Evolutionary conservation across 2,329 filamentous ascomycete species (phyloP).

Genomic region (Cladosporium cucumerinum): DNA sequence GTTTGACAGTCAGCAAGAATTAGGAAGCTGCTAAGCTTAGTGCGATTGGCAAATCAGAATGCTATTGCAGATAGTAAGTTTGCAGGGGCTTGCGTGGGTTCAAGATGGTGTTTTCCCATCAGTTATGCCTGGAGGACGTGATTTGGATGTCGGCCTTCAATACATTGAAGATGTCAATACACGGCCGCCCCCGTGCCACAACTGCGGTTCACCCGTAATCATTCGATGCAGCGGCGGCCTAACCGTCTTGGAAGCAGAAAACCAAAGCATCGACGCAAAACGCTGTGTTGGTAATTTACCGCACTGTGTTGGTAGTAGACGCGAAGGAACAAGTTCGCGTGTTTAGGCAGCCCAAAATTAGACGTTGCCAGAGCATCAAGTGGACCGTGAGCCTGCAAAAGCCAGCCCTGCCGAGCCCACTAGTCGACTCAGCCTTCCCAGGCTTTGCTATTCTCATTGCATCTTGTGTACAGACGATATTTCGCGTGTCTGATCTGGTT

Average conservation of each 20-base stretch:
- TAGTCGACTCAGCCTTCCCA: not conserved
- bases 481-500: not conserved
- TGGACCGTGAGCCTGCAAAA: not conserved
- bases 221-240: not conserved
- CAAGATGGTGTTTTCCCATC: too few species aligned
- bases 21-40: too few species aligned
- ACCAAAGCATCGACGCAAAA: not conserved
- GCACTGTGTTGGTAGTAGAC: not conserved
- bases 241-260: not conserved
- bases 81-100: too few species aligned
- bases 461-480: not conserved
- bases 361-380: not conserved
- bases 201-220: too few species aligned
- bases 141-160: too few species aligned
- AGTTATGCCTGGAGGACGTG: too few species aligned
- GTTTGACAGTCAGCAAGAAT: too few species aligned
- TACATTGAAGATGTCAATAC: too few species aligned
- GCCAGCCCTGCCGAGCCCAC: not conserved
- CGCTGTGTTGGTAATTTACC: not conserved
- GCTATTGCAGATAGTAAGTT: too few species aligned
- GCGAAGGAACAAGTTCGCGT: not conserved
- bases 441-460: not conserved
- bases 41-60: too few species aligned
- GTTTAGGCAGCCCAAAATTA: not conserved
- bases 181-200: too few species aligned